Conservation (phyloP, 768 basidiomycete genomes). For the Gloeopeniophorella convolvens region DNA sequence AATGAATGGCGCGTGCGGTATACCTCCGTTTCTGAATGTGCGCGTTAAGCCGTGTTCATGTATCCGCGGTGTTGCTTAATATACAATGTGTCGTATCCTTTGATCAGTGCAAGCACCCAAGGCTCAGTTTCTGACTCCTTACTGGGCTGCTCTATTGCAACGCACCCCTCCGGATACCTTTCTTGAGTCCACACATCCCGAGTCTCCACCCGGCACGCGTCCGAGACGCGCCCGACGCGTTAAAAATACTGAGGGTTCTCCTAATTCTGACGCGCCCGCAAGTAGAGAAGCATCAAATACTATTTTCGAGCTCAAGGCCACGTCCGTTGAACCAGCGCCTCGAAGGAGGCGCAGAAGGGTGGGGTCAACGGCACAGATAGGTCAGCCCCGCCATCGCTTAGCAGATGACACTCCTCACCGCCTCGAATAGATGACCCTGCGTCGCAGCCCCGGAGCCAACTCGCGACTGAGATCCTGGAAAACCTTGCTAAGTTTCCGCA, state of each 20-base stretch:
- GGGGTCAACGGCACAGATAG: background rate
- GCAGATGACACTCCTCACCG: background rate
- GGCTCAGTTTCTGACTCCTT: background rate
- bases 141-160: background rate
- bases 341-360: background rate
- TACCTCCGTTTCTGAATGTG: background rate
- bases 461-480: constrained; percentile 63
- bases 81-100: no score
- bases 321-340: background rate
- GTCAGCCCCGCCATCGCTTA: background rate
- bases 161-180: background rate
- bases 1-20: no score
- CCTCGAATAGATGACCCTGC: constrained; percentile 1
- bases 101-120: background rate
- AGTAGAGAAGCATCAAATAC: background rate
- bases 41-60: background rate
- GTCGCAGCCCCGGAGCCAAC: constrained; percentile 32
- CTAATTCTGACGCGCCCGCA: no score
- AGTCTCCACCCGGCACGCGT: background rate
- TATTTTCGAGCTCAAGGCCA: background rate
- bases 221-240: background rate
- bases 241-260: background rate
- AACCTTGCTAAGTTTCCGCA: constrained; percentile 78
- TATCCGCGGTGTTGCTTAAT: no score
- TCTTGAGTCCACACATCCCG: background rate